Base-by-base conservation (phyloP, 163 green algal genomes). In the Volvox carteri region DNA sequence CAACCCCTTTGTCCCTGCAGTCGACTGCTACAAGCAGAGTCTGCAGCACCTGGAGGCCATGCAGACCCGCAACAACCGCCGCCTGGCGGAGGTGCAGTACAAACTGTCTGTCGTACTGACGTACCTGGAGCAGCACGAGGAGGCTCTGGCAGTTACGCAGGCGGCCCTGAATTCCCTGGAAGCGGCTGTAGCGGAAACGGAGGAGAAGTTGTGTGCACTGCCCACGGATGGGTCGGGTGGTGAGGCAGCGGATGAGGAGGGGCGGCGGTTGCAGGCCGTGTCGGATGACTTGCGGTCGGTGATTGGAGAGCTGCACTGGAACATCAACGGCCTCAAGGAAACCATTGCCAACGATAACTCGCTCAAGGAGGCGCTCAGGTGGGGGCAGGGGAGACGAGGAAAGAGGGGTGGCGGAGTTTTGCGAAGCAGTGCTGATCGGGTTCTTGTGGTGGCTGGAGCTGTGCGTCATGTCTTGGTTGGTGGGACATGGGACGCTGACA, bases 21-120 rank as follows among this genome's bases (percentile, higher is more conserved):
- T 72, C 44, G 81, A 79, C 1, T 80, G 46, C 68, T 88, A 83
- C 68, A 78, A 68, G 37, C 67, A 88, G 50, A 62, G 48, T 37
- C 21, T 88, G 0, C 39, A 62, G 14, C 83, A 88, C 48, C 50
- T 88, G 30, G 30, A 77, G 7, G 85, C 81, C 48, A 73, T 89
- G 48, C 72, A 86, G 73, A 58, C 74, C 28, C 83, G 21, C 21
- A 50, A 39, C 60, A 72, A 58, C 42, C 91, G 91, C 5, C 88
- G 85, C 8, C 33, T 86, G 4, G 91, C 91, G 28, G 88, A 93
- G 74, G 62, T 91, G 39, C 75, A 90, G 16, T 93, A 92, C 91
- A 91, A 86, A 73, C 70, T 74, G 44, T 84, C 88, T 0, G 60
- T 81, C 25, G 74, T 75, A 21, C 85, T 91, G 33, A 89, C 90